Base-by-base conservation (phyloP, 257 asterid species). In the Primulina huaijiensis region DNA sequence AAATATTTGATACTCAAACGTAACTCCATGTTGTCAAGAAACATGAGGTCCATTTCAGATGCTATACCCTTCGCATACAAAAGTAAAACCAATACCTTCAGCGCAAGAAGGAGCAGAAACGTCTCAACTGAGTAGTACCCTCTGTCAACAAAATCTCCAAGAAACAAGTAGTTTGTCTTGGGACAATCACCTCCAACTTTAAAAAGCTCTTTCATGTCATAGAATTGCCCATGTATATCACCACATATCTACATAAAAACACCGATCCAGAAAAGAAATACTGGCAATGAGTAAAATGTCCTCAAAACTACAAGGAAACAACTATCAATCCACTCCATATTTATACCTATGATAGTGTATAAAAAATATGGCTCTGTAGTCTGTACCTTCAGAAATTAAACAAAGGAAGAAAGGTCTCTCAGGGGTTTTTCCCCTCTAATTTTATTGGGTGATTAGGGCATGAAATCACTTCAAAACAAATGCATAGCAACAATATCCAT, bases 81-180 rank as follows among this genome's bases (percentile, higher is more conserved):
- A 57, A 65, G 71, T 61, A 17, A 74, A 66, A 60, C 55, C 69
- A 69, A 62, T 79, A 90, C 97, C 99, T 93, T 93, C 29, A 93
- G 81, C 19, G 99, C 97, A 67, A 93, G 95, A 63, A 93, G 89
- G 72, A 93, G 99, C 77, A 90, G 84, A 84, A 93, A 89, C 25
- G 99, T 90, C 88, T 93, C 99, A 2, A 93, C 99, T 1, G 99
- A 93, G 82, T 93, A 93, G 79, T 83, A 93, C 70, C 99, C 97
- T 79, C 99, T 83, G 62, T 93, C 99, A 72, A 93, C 97, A 76
- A 90, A 90, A 83, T 93, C 99, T 75, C 97, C 99, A 74, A 93
- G 96, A 87, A 93, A 93, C 71, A 93, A 84, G 82, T 93, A 93
- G 86, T 89, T 93, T 46, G 97, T 93, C 78, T 83, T 81, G 9